Percentiles rank a stretch among this genome's conserved stretches.
Evolutionary conservation across 2,329 filamentous ascomycete species (phyloP).

Genomic region (Niveomyces coronatus): DNA sequence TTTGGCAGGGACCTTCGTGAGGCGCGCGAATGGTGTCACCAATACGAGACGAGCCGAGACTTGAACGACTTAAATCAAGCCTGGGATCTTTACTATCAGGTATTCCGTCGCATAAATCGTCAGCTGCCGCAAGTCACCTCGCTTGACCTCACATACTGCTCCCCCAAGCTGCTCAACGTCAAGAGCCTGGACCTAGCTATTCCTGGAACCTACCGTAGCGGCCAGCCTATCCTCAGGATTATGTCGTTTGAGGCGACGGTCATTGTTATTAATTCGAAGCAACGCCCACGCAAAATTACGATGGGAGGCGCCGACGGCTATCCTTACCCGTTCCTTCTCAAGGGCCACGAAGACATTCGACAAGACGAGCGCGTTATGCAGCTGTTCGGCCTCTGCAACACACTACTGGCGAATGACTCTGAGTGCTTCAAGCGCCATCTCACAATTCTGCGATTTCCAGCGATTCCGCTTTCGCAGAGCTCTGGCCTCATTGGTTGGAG

Average conservation of each 20-base stretch:
- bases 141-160: slow-evolving; percentile 92
- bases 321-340: slow-evolving; percentile 80
- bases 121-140: slow-evolving; percentile 89
- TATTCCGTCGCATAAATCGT: slow-evolving; percentile 89
- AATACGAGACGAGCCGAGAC: slow-evolving; percentile 81
- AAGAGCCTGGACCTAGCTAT: slow-evolving; percentile 84
- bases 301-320: slow-evolving; percentile 82
- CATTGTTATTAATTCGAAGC: slow-evolving; percentile 92
- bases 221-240: slow-evolving; percentile 69
- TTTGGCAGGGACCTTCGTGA: slow-evolving; percentile 94
- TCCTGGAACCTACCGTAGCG: slow-evolving; percentile 86
- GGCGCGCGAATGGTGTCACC: slow-evolving; percentile 89
- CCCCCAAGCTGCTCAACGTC: slow-evolving; percentile 79
- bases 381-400: slow-evolving; percentile 95
- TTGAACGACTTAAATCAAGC: slow-evolving; percentile 93
- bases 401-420: slow-evolving; percentile 81
- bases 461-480: slow-evolving; percentile 94
- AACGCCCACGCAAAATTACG: slow-evolving; percentile 82
- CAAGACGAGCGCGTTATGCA: slow-evolving; percentile 99
- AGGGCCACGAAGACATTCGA: slow-evolving; percentile 98
- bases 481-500: slow-evolving; percentile 95
- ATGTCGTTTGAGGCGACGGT: slow-evolving; percentile 83
- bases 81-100: slow-evolving; percentile 98
- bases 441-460: slow-evolving; percentile 89
- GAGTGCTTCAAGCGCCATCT: slow-evolving; percentile 97